Evolutionary conservation across 2,329 filamentous ascomycete species (phyloP).

Genomic region (Dactylellina haptotyla): DNA sequence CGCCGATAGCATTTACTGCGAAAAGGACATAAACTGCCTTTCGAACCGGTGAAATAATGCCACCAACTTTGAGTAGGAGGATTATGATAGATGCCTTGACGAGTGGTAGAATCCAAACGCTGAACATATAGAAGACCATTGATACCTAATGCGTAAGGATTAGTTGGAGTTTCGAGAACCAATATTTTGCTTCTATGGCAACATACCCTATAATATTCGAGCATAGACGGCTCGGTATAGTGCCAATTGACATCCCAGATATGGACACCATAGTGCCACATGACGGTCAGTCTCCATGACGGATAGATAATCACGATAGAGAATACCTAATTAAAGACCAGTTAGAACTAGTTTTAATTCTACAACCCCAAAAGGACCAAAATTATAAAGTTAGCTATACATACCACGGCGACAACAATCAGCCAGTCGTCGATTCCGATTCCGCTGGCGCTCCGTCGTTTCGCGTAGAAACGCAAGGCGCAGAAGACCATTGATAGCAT

Average conservation of each 20-base stretch:
- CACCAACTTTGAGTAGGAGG: constrained; percentile 49
- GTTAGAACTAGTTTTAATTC: not conserved
- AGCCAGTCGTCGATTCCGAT: constrained; percentile 50
- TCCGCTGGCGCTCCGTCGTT: constrained; percentile 39
- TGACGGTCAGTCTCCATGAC: constrained; percentile 44
- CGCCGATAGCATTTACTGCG: constrained; percentile 40
- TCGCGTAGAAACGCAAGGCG: constrained; percentile 43
- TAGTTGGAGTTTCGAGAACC: not conserved
- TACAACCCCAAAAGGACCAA: not conserved
- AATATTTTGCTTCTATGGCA: not conserved
- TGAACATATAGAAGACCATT: constrained; percentile 52
- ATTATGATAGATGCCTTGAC: constrained; percentile 52
- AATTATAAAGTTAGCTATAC: not conserved
- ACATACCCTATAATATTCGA: constrained; percentile 45
- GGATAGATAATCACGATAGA: constrained; percentile 50
- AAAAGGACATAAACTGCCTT: constrained; percentile 37
- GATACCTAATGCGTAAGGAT: constrained; percentile 9
- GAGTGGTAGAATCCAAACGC: constrained; percentile 48
- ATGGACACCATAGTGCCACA: constrained; percentile 52
- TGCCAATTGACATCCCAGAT: constrained; percentile 52
- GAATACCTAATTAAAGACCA: constrained; percentile 19
- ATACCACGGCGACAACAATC: constrained; percentile 44
- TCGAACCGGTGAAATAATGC: constrained; percentile 46
- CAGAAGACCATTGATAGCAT: constrained; percentile 44
- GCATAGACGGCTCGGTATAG: constrained; percentile 40